phyloP scores from a whole-genome alignment of 2,329 filamentous ascomycete genomes.

The Hypoxylon sp. region DNA sequence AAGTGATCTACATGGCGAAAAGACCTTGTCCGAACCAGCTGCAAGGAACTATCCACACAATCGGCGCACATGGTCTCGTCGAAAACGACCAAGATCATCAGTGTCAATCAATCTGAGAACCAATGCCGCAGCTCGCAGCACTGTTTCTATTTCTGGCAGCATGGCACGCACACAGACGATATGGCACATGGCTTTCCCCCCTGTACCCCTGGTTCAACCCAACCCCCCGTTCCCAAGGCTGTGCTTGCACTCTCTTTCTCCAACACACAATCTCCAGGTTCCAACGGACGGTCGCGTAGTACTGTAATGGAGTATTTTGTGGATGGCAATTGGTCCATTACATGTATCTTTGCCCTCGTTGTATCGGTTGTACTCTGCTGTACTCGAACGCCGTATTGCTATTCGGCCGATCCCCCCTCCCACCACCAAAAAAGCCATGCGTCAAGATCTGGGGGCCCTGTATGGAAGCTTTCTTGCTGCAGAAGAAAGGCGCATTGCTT shows the following conservation, averaged over 20 bases:
- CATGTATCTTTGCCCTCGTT: neutral
- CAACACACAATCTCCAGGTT: slow-evolving; percentile 44
- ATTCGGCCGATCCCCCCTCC: slow-evolving; percentile 39
- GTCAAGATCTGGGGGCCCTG: slow-evolving; percentile 35
- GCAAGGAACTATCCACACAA: slow-evolving; percentile 39
- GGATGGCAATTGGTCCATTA: slow-evolving; percentile 28
- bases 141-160: slow-evolving; percentile 45
- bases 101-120: slow-evolving; percentile 43
- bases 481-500: slow-evolving; percentile 34
- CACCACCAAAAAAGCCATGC: slow-evolving; percentile 33
- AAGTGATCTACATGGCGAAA: slow-evolving; percentile 13
- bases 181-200: slow-evolving; percentile 45
- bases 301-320: slow-evolving; percentile 21
- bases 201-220: slow-evolving; percentile 34
- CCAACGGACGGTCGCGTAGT: slow-evolving; percentile 28
- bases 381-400: slow-evolving; percentile 22
- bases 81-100: slow-evolving; percentile 38
- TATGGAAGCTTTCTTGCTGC: slow-evolving; percentile 38
- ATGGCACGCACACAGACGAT: slow-evolving; percentile 38
- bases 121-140: slow-evolving; percentile 39
- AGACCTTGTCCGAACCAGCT: slow-evolving; percentile 16
- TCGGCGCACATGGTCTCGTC: slow-evolving; percentile 34
- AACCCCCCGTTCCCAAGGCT: slow-evolving; percentile 32
- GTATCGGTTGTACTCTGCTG: slow-evolving; percentile 13
- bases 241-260: slow-evolving; percentile 40